Evolutionary conservation across 306 rosid species (phyloP).

Genomic region (Quillaja saponaria): DNA sequence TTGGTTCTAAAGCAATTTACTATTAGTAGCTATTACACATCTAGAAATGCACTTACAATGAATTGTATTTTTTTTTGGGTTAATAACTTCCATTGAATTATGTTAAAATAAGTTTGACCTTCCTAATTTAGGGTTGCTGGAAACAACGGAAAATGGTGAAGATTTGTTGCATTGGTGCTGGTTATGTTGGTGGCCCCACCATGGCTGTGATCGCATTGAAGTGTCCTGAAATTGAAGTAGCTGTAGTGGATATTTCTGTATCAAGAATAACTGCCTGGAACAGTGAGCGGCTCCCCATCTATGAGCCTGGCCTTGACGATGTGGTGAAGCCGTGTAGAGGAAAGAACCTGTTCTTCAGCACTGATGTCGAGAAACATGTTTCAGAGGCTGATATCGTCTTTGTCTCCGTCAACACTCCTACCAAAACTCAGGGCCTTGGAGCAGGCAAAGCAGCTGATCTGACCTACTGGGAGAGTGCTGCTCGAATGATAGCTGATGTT

Average conservation of each 20-base stretch:
- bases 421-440: conserved; percentile 89
- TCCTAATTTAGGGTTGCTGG: conserved; percentile 36
- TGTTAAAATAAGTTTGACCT: background rate
- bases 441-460: conserved; percentile 96
- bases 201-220: conserved; percentile 87
- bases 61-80: background rate
- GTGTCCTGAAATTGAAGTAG: conserved; percentile 62
- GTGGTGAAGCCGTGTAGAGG: conserved; percentile 68
- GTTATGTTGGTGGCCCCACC: conserved; percentile 95
- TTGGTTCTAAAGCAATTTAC: too few species aligned
- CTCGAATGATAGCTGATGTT: conserved; percentile 92
- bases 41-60: background rate
- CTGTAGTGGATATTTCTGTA: conserved; percentile 53
- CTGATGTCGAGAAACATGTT: conserved; percentile 82
- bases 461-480: conserved; percentile 96
- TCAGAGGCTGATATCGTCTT: conserved; percentile 79
- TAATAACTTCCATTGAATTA: too few species aligned
- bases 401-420: conserved; percentile 93
- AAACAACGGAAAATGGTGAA: conserved; percentile 67
- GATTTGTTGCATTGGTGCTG: conserved; percentile 96
- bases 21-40: background rate
- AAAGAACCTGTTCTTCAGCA: conserved; percentile 60
- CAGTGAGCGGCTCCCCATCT: conserved; percentile 64
- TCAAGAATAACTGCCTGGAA: conserved; percentile 65
- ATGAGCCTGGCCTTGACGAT: conserved; percentile 70